A percentile compares a stretch with the other conserved stretches of the same genome.
These are phyloP conservation scores for Pythium apleroticum DNA, from an alignment of 352 stramenopile genomes.

Conservation along the genomic window DNA sequence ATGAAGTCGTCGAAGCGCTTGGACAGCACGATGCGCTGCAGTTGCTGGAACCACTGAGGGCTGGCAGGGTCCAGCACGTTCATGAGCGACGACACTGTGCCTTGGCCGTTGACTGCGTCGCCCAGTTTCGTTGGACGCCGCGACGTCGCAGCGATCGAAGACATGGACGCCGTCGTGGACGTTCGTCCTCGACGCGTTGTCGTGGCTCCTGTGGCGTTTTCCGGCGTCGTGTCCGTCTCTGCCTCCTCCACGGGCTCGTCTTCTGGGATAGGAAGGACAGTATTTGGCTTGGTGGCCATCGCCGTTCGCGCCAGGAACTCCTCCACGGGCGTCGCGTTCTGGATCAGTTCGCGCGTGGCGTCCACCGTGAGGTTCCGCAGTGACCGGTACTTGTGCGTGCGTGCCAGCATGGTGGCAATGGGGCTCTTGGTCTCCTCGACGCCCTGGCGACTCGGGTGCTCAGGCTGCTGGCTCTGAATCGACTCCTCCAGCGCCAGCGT, in stretches of 20 bases:
- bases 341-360: slow-evolving; percentile 61
- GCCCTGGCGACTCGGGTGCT: background rate
- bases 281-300: background rate
- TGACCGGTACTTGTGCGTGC: slow-evolving; percentile 49
- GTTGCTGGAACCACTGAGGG: slow-evolving; percentile 11
- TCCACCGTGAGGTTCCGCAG: slow-evolving; percentile 64
- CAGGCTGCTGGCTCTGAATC: slow-evolving; percentile 26
- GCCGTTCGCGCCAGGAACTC: slow-evolving; percentile 29
- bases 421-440: slow-evolving; percentile 7
- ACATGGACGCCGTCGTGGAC: background rate
- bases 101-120: slow-evolving; percentile 7
- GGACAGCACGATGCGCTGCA: slow-evolving; percentile 58
- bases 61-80: slow-evolving; percentile 2
- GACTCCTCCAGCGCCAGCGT: slow-evolving; percentile 73
- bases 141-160: background rate
- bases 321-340: slow-evolving; percentile 34
- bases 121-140: slow-evolving; percentile 18
- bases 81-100: slow-evolving; percentile 18
- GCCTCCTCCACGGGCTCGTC: background rate
- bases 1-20: slow-evolving; percentile 77
- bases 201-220: background rate
- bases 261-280: background rate
- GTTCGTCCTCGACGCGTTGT: background rate
- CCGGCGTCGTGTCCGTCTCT: background rate
- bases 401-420: slow-evolving; percentile 27